These are phyloP conservation scores for Moringa oleifera DNA, from an alignment of 345 rosid species.

Conservation along the genomic window DNA sequence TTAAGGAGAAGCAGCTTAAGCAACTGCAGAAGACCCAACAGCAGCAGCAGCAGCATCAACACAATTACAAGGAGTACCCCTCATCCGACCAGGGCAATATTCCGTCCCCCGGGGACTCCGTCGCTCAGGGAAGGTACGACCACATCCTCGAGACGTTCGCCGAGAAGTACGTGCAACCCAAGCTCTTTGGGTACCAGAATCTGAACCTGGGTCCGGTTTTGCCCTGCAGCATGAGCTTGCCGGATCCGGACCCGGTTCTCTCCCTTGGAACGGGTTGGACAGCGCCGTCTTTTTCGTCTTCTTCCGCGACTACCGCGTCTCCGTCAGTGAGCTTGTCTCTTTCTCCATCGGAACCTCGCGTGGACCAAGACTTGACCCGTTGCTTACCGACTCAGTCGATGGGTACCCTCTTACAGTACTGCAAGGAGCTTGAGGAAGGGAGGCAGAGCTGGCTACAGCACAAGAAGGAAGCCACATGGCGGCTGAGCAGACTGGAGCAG, in stretches of 20 bases:
- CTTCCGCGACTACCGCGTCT: conserved; percentile 79
- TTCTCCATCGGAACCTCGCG: conserved; percentile 42
- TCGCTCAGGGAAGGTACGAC: conserved; percentile 20
- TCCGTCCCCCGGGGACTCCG: background rate
- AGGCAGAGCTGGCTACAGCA: conserved; percentile 71
- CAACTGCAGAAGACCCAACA: conserved; percentile 65
- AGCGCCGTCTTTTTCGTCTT: conserved; percentile 30
- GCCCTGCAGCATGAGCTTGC: background rate
- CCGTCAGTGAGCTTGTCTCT: conserved; percentile 59
- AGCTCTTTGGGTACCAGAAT: background rate
- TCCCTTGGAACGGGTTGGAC: conserved; percentile 19
- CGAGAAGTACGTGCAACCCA: conserved; percentile 42
- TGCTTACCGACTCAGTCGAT: conserved; percentile 11
- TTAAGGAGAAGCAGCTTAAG: conserved; percentile 88
- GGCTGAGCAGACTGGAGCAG: conserved; percentile 80
- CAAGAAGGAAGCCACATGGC: conserved; percentile 95
- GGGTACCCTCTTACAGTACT: conserved; percentile 37
- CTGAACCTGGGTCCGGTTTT: conserved; percentile 11
- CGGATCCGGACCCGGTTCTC: conserved; percentile 25
- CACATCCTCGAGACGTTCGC: conserved; percentile 67
- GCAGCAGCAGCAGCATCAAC: conserved; percentile 29
- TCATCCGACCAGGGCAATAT: conserved; percentile 1
- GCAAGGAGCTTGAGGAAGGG: conserved; percentile 92
- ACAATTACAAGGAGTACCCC: background rate
- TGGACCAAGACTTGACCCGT: conserved; percentile 1